These are phyloP conservation scores for Ceratobasidium theobromae DNA, from an alignment of 1,284 basidiomycete genomes.

Conservation along the genomic window DNA sequence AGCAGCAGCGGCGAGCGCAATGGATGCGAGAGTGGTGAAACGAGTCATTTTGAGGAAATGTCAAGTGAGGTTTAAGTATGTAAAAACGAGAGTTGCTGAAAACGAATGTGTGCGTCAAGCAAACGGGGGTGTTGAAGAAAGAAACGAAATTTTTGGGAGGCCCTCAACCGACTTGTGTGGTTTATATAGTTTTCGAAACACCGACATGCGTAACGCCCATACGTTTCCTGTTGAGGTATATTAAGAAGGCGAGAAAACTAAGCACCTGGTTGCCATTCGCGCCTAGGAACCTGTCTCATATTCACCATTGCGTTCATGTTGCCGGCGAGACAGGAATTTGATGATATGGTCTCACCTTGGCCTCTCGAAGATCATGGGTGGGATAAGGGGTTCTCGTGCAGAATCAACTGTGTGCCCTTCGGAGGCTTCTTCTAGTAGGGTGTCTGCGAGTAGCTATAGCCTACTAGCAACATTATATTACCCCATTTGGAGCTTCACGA, in stretches of 20 bases:
- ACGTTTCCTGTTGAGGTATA: background rate
- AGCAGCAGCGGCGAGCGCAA: background rate
- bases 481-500: background rate
- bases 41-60: conserved; percentile 1
- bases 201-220: conserved; percentile 1
- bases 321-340: too few species aligned
- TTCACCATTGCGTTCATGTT: too few species aligned
- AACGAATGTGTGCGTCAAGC: conserved; percentile 20
- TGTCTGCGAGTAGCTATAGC: too few species aligned
- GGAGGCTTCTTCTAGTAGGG: too few species aligned
- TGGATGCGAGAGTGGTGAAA: conserved; percentile 7
- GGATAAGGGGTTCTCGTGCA: too few species aligned
- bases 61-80: background rate
- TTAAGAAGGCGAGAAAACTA: conserved; percentile 2
- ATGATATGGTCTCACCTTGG: too few species aligned
- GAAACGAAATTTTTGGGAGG: conserved; percentile 16
- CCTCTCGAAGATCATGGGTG: too few species aligned
- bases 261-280: conserved; percentile 2
- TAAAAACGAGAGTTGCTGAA: background rate
- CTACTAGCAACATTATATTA: too few species aligned
- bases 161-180: background rate
- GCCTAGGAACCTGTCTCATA: background rate
- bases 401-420: too few species aligned
- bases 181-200: conserved; percentile 8
- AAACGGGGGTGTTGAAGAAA: background rate